phyloP scores from a whole-genome alignment of 176 grass and related monocot genomes.

The Aechmea fasciata region DNA sequence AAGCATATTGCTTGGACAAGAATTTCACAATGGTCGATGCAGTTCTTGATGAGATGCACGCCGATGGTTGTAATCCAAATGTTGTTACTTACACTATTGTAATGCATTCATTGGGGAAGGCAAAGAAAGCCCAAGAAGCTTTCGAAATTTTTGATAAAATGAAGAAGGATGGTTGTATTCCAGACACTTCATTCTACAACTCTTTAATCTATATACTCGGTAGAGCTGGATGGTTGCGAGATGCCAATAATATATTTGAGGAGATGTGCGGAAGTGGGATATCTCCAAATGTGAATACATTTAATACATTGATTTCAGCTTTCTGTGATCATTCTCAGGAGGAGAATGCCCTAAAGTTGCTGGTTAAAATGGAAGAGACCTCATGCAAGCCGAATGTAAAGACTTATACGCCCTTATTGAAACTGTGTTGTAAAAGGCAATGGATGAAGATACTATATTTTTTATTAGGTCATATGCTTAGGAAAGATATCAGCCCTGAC shows the following conservation, averaged over 20 bases:
- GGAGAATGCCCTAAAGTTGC: constrained; percentile 49
- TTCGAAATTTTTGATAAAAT: constrained; percentile 46
- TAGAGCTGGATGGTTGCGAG: constrained; percentile 40
- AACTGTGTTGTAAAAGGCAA: constrained; percentile 60
- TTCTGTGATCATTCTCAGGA: constrained; percentile 45
- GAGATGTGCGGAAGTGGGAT: constrained; percentile 47
- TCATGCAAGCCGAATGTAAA: constrained; percentile 54
- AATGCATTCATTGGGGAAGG: constrained; percentile 65
- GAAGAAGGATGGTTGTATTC: constrained; percentile 43
- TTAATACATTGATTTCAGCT: constrained; percentile 77
- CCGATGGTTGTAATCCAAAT: constrained; percentile 50
- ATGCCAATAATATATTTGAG: constrained; percentile 40
- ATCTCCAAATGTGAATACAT: constrained; percentile 42
- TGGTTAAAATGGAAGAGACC: constrained; percentile 61
- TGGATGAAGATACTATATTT: constrained; percentile 61
- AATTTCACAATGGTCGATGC: constrained; percentile 43
- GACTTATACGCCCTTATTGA: constrained; percentile 72
- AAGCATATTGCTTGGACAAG: constrained; percentile 68
- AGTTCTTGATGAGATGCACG: constrained; percentile 39
- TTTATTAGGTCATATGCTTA: constrained; percentile 66
- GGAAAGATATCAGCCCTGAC: constrained; percentile 59
- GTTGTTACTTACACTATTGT: constrained; percentile 76
- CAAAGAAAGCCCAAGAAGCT: constrained; percentile 54
- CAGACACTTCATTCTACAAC: constrained; percentile 68
- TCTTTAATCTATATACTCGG: constrained; percentile 74